Evolutionary conservation across 225 moss, liverwort and hornwort genomes (phyloP), one percentile per base, ranked within the genome.

Genomic region (Bryoerythrophyllum caledonicum): DNA sequence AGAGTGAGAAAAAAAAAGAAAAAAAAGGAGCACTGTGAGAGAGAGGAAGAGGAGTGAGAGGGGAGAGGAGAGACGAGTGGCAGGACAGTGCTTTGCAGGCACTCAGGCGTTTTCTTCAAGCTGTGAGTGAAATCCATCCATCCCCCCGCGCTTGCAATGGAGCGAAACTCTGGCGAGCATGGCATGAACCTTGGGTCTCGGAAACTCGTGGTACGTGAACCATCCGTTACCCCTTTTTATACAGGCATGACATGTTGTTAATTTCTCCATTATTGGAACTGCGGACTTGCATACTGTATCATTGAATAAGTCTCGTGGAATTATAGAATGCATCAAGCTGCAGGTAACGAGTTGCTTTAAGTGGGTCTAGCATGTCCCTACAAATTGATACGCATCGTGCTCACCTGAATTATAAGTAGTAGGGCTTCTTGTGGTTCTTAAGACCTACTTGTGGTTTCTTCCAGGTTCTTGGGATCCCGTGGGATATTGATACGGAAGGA

Each of bases 401-500:
- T 54, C 2, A 34, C 20, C 7, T 15, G 28, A 19, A 46, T 60
- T 30, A 14, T 11, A 16, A 6, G 32, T 60, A 20, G 2, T n/a
- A 38, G 46, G 70, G 73, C 6, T 46, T 74, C 8, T 37, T 38
- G 38, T 38, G 38, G 38, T 38, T 38, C 38, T 8, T 38, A 38
- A 8, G 66, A 77, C 60, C 25, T 70, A 38, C 40, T 74, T 81
- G 62, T 44, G 63, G 14, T 34, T 72, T 48, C 67, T n/a, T 76
- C 66, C 81, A 94, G 94, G 94, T 96, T 64, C 80, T 96, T 58
- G 96, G 96, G 66, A 96, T 96, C 69, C 96, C 96, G 11, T 96
- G 96, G 96, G 96, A 96, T 82, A 83, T 96, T 58, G 94, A 96
- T 70, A 96, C 96, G 4, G 96, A 96, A 86, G 94, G 94, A 74